These are phyloP conservation scores for Climacium dendroides DNA, from an alignment of 225 moss, liverwort and hornwort genomes.

Conservation along the genomic window DNA sequence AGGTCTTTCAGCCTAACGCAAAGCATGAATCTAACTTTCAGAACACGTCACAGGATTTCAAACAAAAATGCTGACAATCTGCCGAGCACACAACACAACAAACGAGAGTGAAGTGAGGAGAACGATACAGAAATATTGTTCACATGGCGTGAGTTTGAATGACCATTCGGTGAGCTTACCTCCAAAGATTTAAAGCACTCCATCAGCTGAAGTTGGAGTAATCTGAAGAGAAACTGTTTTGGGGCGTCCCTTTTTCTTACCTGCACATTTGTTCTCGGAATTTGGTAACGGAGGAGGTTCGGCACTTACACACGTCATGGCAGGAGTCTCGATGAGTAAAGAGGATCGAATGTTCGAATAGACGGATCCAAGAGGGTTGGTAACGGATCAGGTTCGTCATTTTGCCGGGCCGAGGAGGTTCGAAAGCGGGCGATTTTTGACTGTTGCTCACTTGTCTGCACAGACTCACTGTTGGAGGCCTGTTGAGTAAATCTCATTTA, in stretches of 20 bases:
- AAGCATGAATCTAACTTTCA: background rate
- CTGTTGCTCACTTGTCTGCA: too few relatives aligned
- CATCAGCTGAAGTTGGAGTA: too few relatives aligned
- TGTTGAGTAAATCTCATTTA: too few relatives aligned
- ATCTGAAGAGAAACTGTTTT: background rate
- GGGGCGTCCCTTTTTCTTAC: background rate
- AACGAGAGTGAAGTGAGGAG: background rate
- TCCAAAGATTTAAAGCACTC: background rate
- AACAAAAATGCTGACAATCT: background rate
- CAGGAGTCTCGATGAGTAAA: background rate
- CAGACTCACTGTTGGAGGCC: background rate
- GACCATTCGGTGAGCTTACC: background rate
- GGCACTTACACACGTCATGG: too few relatives aligned
- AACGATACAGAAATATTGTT: too few relatives aligned
- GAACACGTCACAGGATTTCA: too few relatives aligned
- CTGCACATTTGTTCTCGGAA: background rate
- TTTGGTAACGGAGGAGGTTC: background rate
- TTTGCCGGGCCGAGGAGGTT: too few relatives aligned
- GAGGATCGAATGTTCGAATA: rapidly evolving
- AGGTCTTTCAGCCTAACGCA: too few relatives aligned
- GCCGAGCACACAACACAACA: background rate
- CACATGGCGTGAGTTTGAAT: background rate
- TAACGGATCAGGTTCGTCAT: background rate
- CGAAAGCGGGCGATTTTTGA: too few relatives aligned
- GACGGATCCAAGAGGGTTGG: rapidly evolving